Evolutionary conservation across 2,329 filamentous ascomycete species (phyloP).

Genomic region (Diaporthe citrichinensis): DNA sequence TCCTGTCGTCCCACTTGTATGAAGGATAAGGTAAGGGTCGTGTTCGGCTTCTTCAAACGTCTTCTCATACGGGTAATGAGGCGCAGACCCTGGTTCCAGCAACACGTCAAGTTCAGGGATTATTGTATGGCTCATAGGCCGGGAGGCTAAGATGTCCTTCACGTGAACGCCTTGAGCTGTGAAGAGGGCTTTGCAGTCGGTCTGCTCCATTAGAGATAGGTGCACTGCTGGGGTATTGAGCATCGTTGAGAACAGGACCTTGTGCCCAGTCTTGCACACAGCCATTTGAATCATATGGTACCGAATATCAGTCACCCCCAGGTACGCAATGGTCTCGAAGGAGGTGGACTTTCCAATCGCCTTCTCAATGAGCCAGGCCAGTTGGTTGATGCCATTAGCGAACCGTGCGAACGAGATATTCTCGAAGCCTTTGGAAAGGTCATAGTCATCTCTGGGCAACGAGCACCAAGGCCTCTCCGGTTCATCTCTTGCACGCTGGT

Average conservation of each 20-base stretch:
- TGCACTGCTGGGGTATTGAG: conserved; percentile 44
- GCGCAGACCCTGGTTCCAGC: conserved; percentile 30
- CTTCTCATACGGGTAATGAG: conserved; percentile 44
- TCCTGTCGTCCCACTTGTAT: conserved; percentile 46
- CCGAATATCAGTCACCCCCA: conserved; percentile 43
- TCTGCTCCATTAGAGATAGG: conserved; percentile 44
- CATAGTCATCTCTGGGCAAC: conserved; percentile 45
- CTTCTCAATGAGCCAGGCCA: conserved; percentile 44
- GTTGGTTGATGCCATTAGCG: conserved; percentile 45
- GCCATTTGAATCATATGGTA: conserved; percentile 47
- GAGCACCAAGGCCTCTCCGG: conserved; percentile 44
- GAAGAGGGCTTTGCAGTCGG: conserved; percentile 43
- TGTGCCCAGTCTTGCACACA: conserved; percentile 45
- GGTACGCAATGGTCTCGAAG: conserved; percentile 44
- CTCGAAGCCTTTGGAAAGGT: conserved; percentile 45
- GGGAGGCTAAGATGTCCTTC: conserved; percentile 41
- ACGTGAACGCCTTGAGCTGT: conserved; percentile 41
- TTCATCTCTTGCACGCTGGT: conserved; percentile 42
- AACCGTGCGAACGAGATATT: conserved; percentile 43
- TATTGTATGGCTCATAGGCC: conserved; percentile 41
- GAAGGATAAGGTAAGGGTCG: conserved; percentile 43
- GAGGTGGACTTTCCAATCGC: conserved; percentile 42
- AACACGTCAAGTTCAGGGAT: conserved; percentile 43
- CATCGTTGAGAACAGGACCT: conserved; percentile 45
- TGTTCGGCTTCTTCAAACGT: conserved; percentile 43